phyloP scores from a whole-genome alignment of 2,329 filamentous ascomycete genomes.

The Arthroderma uncinatum region DNA sequence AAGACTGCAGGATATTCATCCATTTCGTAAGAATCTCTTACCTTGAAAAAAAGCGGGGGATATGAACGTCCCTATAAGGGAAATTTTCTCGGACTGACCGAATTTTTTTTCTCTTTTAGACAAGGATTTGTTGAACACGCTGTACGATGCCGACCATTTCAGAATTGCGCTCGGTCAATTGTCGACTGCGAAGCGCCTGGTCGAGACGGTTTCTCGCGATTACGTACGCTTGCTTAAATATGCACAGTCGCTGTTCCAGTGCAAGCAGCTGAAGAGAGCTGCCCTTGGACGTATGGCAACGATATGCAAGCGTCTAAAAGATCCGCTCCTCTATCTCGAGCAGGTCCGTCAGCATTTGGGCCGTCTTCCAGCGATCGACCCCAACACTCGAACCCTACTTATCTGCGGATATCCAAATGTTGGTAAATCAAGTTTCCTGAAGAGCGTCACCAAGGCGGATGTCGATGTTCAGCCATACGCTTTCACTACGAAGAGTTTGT shows the following conservation, averaged over 20 bases:
- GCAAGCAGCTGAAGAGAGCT: conserved; percentile 95
- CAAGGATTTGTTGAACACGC: conserved; percentile 85
- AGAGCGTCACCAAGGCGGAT: conserved; percentile 83
- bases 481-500: conserved; percentile 95
- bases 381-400: conserved; percentile 87
- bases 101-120: conserved; percentile 30
- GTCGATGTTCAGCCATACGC: conserved; percentile 96
- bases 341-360: conserved; percentile 94
- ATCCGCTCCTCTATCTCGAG: conserved; percentile 88
- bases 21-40: conserved; percentile 56
- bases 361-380: conserved; percentile 95
- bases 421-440: conserved; percentile 91
- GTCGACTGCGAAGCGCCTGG: conserved; percentile 88
- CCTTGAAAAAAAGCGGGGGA: background rate
- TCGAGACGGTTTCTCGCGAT: conserved; percentile 91
- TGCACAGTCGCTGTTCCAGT: conserved; percentile 92
- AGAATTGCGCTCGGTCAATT: conserved; percentile 91
- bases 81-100: background rate
- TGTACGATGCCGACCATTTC: conserved; percentile 98
- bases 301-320: conserved; percentile 86
- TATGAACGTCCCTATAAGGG: conserved; percentile 15
- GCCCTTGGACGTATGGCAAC: conserved; percentile 97
- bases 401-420: conserved; percentile 98
- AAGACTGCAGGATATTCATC: conserved; percentile 84
- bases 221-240: conserved; percentile 96